Percentiles rank a stretch among this genome's conserved stretches.
Evolutionary conservation across 1,284 basidiomycete species (phyloP).

Genomic region (Sutorius eximius): DNA sequence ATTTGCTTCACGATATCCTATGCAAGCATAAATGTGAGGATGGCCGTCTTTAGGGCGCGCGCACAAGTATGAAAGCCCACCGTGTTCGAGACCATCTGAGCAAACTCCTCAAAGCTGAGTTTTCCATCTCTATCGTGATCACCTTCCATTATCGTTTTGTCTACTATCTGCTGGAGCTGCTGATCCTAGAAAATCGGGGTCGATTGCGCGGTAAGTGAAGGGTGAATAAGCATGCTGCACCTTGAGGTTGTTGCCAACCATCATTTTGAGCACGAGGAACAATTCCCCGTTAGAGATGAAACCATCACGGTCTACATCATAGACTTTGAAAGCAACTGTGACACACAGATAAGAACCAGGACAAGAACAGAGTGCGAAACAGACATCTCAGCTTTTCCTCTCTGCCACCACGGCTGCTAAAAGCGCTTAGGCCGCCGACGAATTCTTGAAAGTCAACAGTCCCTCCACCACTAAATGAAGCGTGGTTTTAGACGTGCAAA

Average conservation of each 20-base stretch:
- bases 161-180: constrained; percentile 98
- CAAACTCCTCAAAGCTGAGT: constrained; percentile 95
- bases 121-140: constrained; percentile 98
- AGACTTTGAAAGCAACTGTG: constrained; percentile 95
- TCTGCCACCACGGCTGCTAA: constrained; percentile 91
- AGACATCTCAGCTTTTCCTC: constrained; percentile 96
- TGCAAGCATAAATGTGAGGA: not conserved
- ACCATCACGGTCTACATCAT: constrained; percentile 97
- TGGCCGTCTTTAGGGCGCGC: not conserved
- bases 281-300: constrained; percentile 99
- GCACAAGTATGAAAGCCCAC: constrained; percentile 46
- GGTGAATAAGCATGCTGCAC: constrained; percentile 40
- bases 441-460: constrained; percentile 99
- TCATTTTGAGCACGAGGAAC: constrained; percentile 99
- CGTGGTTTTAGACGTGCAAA: not conserved
- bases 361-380: constrained; percentile 37
- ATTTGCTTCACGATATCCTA: constrained; percentile 97
- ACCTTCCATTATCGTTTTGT: constrained; percentile 99
- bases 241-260: constrained; percentile 99
- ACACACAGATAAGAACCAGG: constrained; percentile 9
- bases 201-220: not conserved
- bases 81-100: constrained; percentile 95
- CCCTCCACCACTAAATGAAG: constrained; percentile 77
- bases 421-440: constrained; percentile 95
- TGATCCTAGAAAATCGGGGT: constrained; percentile 65